Evolutionary conservation across 1,284 basidiomycete genomes (phyloP), one percentile per base, ranked within the genome.

Genomic region (Apiotrichum brassicae): DNA sequence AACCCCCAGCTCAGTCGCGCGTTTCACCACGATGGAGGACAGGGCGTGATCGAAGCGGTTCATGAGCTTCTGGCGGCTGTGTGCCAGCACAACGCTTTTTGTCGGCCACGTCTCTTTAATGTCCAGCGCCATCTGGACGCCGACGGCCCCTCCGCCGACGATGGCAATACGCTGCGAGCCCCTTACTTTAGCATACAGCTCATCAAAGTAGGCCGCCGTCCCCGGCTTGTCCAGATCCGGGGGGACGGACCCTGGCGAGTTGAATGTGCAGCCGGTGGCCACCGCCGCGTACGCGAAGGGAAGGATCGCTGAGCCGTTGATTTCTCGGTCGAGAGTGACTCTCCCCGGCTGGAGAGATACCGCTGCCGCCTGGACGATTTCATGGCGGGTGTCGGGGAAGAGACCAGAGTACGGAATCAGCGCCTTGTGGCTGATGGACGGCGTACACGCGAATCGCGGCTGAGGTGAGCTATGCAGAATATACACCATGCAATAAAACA

Each of bases 361-460:
- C 8, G 47, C 58, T 16, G 40, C 41, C 19, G 54, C 54, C 16
- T 43, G 55, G n/a, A 58, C 48, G 23, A 58, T 46, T 5, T 41
- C 24, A 41, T 59, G 56, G 8, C 28, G 35, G 11, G 43, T 37
- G 12, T 46, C n/a, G 30, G 37, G 13, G 25, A 54, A 48, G 12
- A 58, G 28, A 22, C 41, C 33, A 4, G 22, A 6, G 63, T 75
- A 79, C 1, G 60, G 76, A 71, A 72, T 65, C 78, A 82, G 83
- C 18, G 82, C 82, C 74, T 85, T 85, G 72, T 85, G 80, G n/a
- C 68, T 84, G 83, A 61, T 85, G 82, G 26, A 79, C 79, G 6
- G 82, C 77, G 8, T 85, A 74, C 13, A 84, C 79, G 80, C 77
- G 57, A 80, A 80, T 41, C 84, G 77, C 3, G 84, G 82, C 48